Conservation (phyloP, 2,329 filamentous ascomycete genomes). For the Fusarium brevicatenulatum region DNA sequence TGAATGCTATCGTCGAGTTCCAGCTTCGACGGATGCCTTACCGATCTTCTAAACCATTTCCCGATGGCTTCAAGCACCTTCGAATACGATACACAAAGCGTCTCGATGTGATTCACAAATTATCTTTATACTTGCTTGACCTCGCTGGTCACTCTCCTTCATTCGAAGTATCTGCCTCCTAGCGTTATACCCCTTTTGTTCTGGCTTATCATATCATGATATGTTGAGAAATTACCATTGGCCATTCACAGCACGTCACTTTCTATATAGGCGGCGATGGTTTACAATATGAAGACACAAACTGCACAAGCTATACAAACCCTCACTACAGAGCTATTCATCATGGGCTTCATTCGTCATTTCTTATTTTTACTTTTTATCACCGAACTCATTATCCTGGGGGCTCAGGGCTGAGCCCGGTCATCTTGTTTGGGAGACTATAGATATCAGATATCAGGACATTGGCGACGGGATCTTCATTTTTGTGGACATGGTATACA, state of each 20-base stretch:
- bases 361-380: background rate
- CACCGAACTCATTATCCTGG: background rate
- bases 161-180: background rate
- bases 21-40: constrained; percentile 28
- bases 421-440: constrained; percentile 1
- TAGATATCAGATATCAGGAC: constrained; percentile 25
- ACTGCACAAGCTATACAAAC: background rate
- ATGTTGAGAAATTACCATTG: background rate
- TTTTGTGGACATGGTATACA: constrained; percentile 5
- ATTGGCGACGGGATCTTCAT: constrained; percentile 9
- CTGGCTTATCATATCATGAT: constrained; percentile 10
- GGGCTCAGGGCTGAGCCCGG: background rate
- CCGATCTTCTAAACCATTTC: constrained; percentile 22
- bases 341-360: background rate
- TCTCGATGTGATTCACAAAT: constrained; percentile 5
- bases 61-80: background rate
- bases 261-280: background rate
- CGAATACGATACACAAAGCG: background rate
- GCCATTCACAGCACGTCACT: background rate
- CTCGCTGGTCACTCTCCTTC: constrained; percentile 6
- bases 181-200: constrained; percentile 34
- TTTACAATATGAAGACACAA: background rate
- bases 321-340: background rate
- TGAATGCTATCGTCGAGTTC: constrained; percentile 31
- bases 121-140: constrained; percentile 4